Evolutionary conservation across 2,329 filamentous ascomycete genomes (phyloP), one percentile per base, ranked within the genome.

Genomic region (Fusarium albidum): DNA sequence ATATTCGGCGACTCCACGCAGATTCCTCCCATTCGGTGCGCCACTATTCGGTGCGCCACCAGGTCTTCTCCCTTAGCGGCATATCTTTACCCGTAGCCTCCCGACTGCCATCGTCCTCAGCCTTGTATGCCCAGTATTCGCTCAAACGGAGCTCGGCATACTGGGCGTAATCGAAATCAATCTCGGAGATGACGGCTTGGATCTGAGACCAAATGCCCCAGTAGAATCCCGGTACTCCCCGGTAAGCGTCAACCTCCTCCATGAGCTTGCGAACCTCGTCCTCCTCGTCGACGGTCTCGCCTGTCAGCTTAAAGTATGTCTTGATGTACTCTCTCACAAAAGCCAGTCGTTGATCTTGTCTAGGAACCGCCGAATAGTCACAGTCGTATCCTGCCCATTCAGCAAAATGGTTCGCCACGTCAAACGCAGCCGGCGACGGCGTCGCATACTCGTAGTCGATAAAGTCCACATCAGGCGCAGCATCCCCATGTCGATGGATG

Each of bases 391-490:
- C 95, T 55, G 89, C 93, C 94, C 95, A 99, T 77, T 99, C 95
- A 40, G 95, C 92, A 71, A 99, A 96, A 79, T 99, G 95, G 77
- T 99, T 99, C 43, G 94, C 89, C 65, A 99, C 87, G 72, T 99
- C 95, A 75, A 99, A 99, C 3, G 94, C 93, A 5, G 93, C 92
- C 2, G 94, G 94, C 1, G 93, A 94, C 3, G 95, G 93, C 5
- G 92, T 95, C 12, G 93, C 92, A 74, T 99, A 99, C 74, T 99
- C 95, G 78, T 98, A 99, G 76, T 99, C 95, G 72, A 99, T 99
- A 75, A 99, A 98, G 69, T 84, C 80, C 41, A 82, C 78, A 18
- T 79, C 70, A 28, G 73, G 63, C 45, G 64, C 71, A 26, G 75
- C 68, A 12, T 71, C 66, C 21, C 64, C 67, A 26, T 74, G 63